A percentile compares a stretch with the other conserved stretches of the same genome.
phyloP scores from a whole-genome alignment of 1,139 yeast genomes.

The Kurtzmaniella quercitrusa region DNA sequence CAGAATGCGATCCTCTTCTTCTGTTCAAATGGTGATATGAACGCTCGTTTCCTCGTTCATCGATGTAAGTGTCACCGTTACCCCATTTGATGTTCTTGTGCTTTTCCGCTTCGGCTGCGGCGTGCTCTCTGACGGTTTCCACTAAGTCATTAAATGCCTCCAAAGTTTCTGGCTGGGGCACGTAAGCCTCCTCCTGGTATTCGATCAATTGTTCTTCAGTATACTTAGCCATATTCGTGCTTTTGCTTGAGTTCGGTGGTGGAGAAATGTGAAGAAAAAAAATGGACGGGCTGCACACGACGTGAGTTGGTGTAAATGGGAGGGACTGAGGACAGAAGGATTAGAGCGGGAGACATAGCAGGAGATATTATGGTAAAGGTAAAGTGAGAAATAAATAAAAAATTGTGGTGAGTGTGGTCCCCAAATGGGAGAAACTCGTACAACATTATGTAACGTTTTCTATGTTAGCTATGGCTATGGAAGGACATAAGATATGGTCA shows the following conservation, averaged over 20 bases:
- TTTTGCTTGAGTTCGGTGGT: neutral
- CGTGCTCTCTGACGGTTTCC: slow-evolving; percentile 55
- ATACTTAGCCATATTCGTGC: slow-evolving; percentile 49
- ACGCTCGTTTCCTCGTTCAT: slow-evolving; percentile 47
- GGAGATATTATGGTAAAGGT: neutral
- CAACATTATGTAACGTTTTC: too few species aligned
- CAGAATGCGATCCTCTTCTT: slow-evolving; percentile 55
- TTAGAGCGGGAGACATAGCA: neutral
- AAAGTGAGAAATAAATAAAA: neutral
- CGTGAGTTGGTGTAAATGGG: slow-evolving; percentile 1
- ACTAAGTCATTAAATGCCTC: slow-evolving; percentile 62
- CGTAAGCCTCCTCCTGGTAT: slow-evolving; percentile 51
- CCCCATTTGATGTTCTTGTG: slow-evolving; percentile 29
- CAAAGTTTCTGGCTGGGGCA: slow-evolving; percentile 60
- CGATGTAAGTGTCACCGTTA: slow-evolving; percentile 48
- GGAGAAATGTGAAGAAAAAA: slow-evolving; percentile 1
- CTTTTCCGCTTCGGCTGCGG: slow-evolving; percentile 30
- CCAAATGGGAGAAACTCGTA: too few species aligned
- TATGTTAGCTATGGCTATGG: too few species aligned
- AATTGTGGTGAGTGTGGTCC: too few species aligned
- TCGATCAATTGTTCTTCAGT: slow-evolving; percentile 67
- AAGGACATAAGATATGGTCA: too few species aligned
- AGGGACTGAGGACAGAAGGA: neutral
- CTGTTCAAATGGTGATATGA: slow-evolving; percentile 49
- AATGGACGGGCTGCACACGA: slow-evolving; percentile 6